A percentile compares a stretch with the other conserved stretches of the same genome.
phyloP scores from a whole-genome alignment of 2,329 filamentous ascomycete species.

The Botryosphaeria agaves region DNA sequence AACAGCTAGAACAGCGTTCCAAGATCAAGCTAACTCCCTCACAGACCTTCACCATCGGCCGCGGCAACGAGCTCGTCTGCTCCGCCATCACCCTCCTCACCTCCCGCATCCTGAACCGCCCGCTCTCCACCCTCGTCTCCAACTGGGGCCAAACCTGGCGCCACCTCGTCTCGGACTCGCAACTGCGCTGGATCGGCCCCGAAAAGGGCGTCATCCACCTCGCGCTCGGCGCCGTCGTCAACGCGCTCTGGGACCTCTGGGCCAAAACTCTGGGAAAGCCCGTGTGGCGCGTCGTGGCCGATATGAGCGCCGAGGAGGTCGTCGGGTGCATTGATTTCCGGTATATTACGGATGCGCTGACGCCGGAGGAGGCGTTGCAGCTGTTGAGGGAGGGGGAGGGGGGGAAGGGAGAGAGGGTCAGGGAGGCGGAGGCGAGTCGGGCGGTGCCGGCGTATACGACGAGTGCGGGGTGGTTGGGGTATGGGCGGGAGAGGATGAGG shows the following conservation, averaged over 20 bases:
- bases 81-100: constrained; percentile 64
- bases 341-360: constrained; percentile 88
- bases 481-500: constrained; percentile 80
- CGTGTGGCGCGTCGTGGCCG: constrained; percentile 76
- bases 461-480: constrained; percentile 81
- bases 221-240: constrained; percentile 58
- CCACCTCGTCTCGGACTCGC: constrained; percentile 77
- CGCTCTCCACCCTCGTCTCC: constrained; percentile 56
- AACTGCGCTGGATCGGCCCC: constrained; percentile 84
- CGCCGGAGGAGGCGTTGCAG: constrained; percentile 61
- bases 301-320: constrained; percentile 78
- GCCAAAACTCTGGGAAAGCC: constrained; percentile 51
- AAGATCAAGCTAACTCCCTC: neutral
- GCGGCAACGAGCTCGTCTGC: constrained; percentile 86
- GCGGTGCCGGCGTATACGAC: constrained; percentile 88
- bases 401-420: constrained; percentile 53
- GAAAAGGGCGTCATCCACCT: constrained; percentile 93
- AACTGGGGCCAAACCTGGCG: constrained; percentile 86
- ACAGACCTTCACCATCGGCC: constrained; percentile 63
- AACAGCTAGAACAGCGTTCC: neutral
- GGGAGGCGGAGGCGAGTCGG: constrained; percentile 52
- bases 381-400: constrained; percentile 48
- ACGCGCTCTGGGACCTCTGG: constrained; percentile 16
- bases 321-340: constrained; percentile 84
- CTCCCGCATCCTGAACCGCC: constrained; percentile 56